Conservation (phyloP, 768 basidiomycete genomes). For the Jaapia argillacea region DNA sequence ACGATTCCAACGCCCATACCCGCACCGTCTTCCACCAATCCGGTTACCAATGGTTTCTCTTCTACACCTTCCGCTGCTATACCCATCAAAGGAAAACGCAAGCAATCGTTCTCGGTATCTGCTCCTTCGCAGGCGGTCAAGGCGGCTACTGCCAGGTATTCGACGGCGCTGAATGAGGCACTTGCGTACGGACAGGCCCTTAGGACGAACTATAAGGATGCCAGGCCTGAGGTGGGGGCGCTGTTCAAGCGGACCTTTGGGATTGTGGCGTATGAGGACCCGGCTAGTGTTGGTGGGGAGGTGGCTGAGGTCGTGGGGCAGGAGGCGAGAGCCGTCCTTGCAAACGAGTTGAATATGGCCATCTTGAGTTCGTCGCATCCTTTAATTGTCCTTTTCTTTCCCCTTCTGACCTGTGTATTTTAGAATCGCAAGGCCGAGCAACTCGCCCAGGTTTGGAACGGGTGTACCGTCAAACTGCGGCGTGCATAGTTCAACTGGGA, state of each 20-base stretch:
- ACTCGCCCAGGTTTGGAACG: constrained; percentile 63
- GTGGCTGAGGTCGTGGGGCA: constrained; percentile 61
- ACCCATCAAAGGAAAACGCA: constrained; percentile 1
- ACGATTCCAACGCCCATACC: constrained; percentile 11
- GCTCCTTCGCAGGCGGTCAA: constrained; percentile 16
- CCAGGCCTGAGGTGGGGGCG: constrained; percentile 50
- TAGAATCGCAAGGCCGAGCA: constrained; percentile 75
- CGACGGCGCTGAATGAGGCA: constrained; percentile 51
- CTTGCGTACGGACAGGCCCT: constrained; percentile 68
- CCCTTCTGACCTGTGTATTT: not conserved
- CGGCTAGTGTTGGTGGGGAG: constrained; percentile 53
- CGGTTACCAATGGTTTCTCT: constrained; percentile 6
- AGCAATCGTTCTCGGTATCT: constrained; percentile 4
- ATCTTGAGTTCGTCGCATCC: constrained; percentile 55
- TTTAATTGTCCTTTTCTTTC: not conserved
- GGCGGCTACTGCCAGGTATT: constrained; percentile 16
- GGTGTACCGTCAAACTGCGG: constrained; percentile 65
- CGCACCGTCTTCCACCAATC: too few species aligned
- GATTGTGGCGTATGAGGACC: constrained; percentile 74
- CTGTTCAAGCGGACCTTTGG: constrained; percentile 69
- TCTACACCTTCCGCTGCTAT: too few species aligned
- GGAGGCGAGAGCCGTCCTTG: constrained; percentile 52
- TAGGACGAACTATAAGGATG: constrained; percentile 60
- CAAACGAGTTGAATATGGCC: constrained; percentile 71
- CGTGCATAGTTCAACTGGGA: constrained; percentile 62